Evolutionary conservation across 78 protist species (phyloP).

Genomic region (Mastigamoeba balamuthi): DNA sequence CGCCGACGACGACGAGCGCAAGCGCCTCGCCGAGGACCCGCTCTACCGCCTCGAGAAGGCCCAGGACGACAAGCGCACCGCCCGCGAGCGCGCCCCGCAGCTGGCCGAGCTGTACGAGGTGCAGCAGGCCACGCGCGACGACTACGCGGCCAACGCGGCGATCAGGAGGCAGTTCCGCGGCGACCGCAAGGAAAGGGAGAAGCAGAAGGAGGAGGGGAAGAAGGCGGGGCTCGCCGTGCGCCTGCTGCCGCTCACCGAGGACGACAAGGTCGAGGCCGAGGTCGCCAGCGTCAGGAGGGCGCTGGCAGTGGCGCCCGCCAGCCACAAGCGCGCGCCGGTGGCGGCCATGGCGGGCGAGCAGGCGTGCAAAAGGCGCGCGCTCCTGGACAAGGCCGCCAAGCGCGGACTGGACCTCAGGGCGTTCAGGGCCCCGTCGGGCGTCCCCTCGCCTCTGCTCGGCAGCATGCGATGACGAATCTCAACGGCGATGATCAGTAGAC

Average conservation of each 20-base stretch:
- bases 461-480: too few species aligned
- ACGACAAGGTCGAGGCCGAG: conserved; percentile 17
- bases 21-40: conserved; percentile 8
- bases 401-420: too few species aligned
- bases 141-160: conserved; percentile 1
- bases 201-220: conserved; percentile 5
- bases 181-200: conserved; percentile 5
- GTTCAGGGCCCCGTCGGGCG: too few species aligned
- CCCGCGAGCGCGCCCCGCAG: background rate
- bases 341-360: too few species aligned
- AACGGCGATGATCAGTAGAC: too few species aligned
- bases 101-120: conserved; percentile 4
- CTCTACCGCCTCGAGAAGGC: conserved; percentile 4
- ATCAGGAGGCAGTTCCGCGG: conserved; percentile 26
- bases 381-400: too few species aligned
- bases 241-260: conserved; percentile 3
- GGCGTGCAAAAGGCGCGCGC: too few species aligned
- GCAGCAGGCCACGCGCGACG: background rate
- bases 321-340: too few species aligned
- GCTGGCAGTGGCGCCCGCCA: too few species aligned
- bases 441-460: too few species aligned
- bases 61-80: conserved; percentile 12
- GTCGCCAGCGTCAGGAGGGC: conserved; percentile 7
- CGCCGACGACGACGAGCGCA: background rate
- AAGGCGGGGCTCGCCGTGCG: conserved; percentile 12